These are phyloP conservation scores for Euphorbia neoarborescens DNA, from an alignment of 441 rosid genomes.

Conservation along the genomic window DNA sequence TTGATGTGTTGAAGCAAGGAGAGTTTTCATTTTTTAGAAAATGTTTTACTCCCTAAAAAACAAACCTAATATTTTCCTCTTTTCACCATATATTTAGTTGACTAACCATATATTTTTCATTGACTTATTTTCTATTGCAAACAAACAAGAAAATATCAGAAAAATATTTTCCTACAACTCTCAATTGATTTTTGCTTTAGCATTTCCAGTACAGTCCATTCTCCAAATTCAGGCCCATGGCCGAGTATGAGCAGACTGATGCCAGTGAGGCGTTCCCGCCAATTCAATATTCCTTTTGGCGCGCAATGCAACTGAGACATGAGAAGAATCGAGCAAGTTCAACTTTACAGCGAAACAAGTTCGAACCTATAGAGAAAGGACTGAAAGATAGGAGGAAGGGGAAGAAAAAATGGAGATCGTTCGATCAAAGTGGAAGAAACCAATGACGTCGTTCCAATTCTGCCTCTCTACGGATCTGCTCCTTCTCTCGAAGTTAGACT, in stretches of 20 bases:
- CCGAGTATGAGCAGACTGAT: background rate
- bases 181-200: too few species aligned
- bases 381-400: background rate
- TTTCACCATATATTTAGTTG: too few species aligned
- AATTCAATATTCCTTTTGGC: slow-evolving; percentile 9
- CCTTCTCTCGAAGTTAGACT: slow-evolving; percentile 82
- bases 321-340: background rate
- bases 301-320: background rate
- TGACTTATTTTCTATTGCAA: too few species aligned
- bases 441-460: slow-evolving; percentile 33
- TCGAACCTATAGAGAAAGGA: background rate
- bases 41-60: too few species aligned
- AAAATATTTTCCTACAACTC: too few species aligned
- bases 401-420: slow-evolving; percentile 43
- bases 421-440: slow-evolving; percentile 26
- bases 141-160: too few species aligned
- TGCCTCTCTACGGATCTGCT: slow-evolving; percentile 74
- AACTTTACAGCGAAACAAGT: background rate
- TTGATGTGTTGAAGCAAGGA: too few species aligned
- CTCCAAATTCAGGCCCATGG: background rate
- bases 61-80: too few species aligned
- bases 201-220: background rate
- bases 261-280: slow-evolving; percentile 12
- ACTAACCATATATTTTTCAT: too few species aligned
- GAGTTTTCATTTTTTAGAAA: too few species aligned